Evolutionary conservation across 805 yeast species (phyloP).

Genomic region (Starmerella floricola): DNA sequence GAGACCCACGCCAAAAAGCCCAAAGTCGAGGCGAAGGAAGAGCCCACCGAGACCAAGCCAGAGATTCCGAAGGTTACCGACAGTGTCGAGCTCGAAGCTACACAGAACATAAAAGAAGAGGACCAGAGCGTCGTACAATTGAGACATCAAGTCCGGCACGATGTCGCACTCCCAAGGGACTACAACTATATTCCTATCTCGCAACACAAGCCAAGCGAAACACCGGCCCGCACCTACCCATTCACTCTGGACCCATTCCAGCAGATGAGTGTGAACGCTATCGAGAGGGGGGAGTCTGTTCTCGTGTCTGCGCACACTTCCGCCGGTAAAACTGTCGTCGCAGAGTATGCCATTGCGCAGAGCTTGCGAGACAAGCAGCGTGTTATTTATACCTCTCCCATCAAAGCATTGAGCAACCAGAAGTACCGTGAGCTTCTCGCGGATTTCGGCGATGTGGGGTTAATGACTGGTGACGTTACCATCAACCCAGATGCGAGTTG

Average conservation of each 20-base stretch:
- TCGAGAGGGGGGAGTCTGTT: conserved; percentile 87
- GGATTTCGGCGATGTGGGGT: conserved; percentile 92
- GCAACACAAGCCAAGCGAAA: conserved; percentile 58
- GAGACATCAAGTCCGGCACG: conserved; percentile 92
- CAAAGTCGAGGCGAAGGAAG: neutral
- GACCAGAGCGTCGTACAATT: conserved; percentile 39
- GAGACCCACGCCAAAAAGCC: conserved; percentile 6
- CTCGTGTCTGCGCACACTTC: conserved; percentile 96
- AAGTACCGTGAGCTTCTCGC: conserved; percentile 85
- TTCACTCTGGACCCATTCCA: conserved; percentile 94
- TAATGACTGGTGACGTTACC: conserved; percentile 98
- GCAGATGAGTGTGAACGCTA: conserved; percentile 91
- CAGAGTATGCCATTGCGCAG: conserved; percentile 94
- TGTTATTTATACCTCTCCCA: conserved; percentile 90
- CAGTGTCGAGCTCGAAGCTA: conserved; percentile 22
- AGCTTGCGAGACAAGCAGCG: conserved; percentile 83
- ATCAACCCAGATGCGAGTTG: conserved; percentile 98
- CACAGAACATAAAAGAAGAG: conserved; percentile 16
- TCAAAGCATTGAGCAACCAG: conserved; percentile 88
- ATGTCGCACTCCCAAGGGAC: conserved; percentile 90
- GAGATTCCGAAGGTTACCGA: conserved; percentile 20
- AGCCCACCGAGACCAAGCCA: conserved; percentile 1
- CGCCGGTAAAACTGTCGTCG: conserved; percentile 95
- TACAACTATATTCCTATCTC: conserved; percentile 81
- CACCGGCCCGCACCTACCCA: conserved; percentile 80